Conservation (phyloP, 2,329 filamentous ascomycete species). For the Epichloe amarillans region DNA sequence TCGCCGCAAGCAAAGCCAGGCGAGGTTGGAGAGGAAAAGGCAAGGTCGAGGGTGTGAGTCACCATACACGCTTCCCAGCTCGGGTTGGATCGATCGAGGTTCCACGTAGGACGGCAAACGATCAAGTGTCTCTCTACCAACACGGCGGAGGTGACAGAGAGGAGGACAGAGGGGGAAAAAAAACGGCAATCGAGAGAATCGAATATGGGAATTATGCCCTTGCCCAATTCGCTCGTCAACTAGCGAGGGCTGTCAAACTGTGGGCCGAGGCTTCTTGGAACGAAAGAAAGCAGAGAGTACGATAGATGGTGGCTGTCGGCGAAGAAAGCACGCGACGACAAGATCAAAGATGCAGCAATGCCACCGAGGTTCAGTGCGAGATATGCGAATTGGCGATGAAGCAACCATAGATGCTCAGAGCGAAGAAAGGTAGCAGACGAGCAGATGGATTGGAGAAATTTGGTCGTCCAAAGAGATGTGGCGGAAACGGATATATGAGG, state of each 20-base stretch:
- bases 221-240: neutral
- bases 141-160: neutral
- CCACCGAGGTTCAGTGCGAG: neutral
- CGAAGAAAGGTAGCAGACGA: neutral
- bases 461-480: constrained; percentile 6
- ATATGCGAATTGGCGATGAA: neutral
- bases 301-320: neutral
- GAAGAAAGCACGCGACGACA: neutral
- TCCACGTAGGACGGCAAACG: neutral
- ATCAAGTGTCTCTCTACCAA: neutral
- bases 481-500: constrained; percentile 16
- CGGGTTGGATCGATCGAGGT: neutral
- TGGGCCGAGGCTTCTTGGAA: neutral
- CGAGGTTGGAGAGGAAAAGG: neutral
- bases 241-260: neutral
- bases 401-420: neutral
- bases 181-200: neutral
- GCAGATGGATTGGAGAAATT: neutral
- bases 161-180: neutral
- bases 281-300: neutral
- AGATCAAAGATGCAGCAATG: neutral
- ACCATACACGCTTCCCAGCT: neutral
- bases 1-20: neutral
- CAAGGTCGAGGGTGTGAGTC: constrained; percentile 2
- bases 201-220: neutral